Evolutionary conservation across 257 asterid species (phyloP), one percentile per base, ranked within the genome.

Genomic region (Henckelia pumila): DNA sequence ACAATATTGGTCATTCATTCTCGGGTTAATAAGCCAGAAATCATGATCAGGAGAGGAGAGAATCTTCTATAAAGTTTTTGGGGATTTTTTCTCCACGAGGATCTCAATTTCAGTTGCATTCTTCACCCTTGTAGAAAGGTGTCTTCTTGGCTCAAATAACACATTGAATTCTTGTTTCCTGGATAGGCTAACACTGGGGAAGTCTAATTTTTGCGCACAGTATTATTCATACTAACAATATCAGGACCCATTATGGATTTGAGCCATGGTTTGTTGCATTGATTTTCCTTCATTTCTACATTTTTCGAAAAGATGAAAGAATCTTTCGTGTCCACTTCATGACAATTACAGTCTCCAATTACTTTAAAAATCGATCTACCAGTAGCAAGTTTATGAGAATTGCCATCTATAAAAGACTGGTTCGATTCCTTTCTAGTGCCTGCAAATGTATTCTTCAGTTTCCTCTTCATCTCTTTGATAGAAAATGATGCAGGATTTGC

Each of bases 101-200:
- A 23, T 71, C 64, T 71, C 85, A 13, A 26, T 47, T n/a, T 59
- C 69, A 16, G 53, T 83, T 32, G 74, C 33, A 74, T 61, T 61
- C 50, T 56, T 80, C 60, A 79, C 71, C 73, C 97, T 83, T 55
- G 67, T 81, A 8, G 93, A 92, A 60, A 88, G 91, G 65, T 85
- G 97, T 66, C 73, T 83, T 83, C 82, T 89, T 17, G 97, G 97
- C 85, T 89, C 96, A 71, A 73, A 55, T 76, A 83, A 63, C 35
- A 89, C 82, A 55, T 85, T 92, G 62, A 56, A 64, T 44, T 84
- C 81, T 32, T 52, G 72, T 69, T 78, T 73, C 78, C 70, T 76
- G 61, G 80, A 47, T 56, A 47, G 17, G 56, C 71, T 25, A 47
- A 52, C 64, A 20, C 75, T 67, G 8, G 88, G 71, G 1, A 49